Conservation (phyloP, 768 basidiomycete species). For the Phaeotremella skinneri region DNA sequence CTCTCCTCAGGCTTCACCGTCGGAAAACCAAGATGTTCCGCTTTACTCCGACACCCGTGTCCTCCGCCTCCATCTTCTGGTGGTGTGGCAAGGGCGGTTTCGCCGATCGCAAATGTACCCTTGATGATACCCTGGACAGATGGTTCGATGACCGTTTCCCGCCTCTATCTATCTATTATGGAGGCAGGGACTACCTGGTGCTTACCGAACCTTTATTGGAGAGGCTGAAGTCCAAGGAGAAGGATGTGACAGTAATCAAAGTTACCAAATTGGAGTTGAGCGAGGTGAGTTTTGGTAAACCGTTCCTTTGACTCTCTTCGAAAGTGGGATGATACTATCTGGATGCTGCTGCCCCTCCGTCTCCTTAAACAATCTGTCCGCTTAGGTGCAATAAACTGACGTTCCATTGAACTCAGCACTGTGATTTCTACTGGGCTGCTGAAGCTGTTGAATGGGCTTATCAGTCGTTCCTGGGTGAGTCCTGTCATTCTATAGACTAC, state of each 20-base stretch:
- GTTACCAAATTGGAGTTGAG: conserved; percentile 54
- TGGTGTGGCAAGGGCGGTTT: conserved; percentile 58
- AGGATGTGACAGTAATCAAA: conserved; percentile 54
- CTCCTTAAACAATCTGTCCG: neutral
- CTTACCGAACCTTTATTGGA: conserved; percentile 56
- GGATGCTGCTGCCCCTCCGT: neutral
- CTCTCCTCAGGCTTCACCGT: conserved; percentile 50
- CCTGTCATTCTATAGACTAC: too few species aligned
- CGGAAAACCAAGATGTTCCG: conserved; percentile 59
- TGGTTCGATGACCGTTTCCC: conserved; percentile 58
- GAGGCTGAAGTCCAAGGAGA: conserved; percentile 54
- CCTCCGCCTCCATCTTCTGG: conserved; percentile 54
- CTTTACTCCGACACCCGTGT: conserved; percentile 58
- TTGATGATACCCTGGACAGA: conserved; percentile 52
- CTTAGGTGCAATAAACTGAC: neutral
- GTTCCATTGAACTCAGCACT: conserved; percentile 33
- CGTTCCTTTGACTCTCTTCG: neutral
- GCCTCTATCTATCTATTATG: conserved; percentile 54
- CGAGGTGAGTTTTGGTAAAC: conserved; percentile 49
- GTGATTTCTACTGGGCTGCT: conserved; percentile 54
- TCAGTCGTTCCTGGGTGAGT: conserved; percentile 46
- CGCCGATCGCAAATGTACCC: conserved; percentile 53
- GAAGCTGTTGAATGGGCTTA: conserved; percentile 57
- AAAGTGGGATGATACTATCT: neutral
- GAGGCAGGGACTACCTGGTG: conserved; percentile 56